Base-by-base conservation (phyloP, 441 rosid genomes). In the Aquilaria agallochum region DNA sequence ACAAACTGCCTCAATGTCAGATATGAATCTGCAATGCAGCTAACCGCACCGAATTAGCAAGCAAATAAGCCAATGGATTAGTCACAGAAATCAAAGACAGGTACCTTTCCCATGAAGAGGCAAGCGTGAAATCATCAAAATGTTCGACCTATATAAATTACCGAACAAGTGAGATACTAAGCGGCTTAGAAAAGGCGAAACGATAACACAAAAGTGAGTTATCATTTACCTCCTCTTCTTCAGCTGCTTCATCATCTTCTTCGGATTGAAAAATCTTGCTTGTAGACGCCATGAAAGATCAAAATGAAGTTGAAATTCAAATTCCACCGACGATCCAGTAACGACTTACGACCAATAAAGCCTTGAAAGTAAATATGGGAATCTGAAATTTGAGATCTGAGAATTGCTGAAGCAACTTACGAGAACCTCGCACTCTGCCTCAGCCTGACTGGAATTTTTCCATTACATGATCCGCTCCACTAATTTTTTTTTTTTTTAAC, bases 101-200 rank as follows among this genome's bases (percentile, higher is more conserved):
- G 4, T 85, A 95, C 98, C 99, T 95, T 76, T 95, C 98, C 98
- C 99, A 95, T 5, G 99, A 85, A 58, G 98, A 95, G 32, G 97
- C 99, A 49, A 95, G 80, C 36, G 98, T 95, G 59, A 95, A 95
- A 83, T 92, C 99, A 74, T 92, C 92, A 59, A 95, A 95, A 66
- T 90, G 83, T 73, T 93, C 94, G 2, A 90, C 83, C 98, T 93
- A 78, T 60, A 75, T 13, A 33, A 7, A 40, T 40, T 40, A 40
- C 45, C 45, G 45, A 40, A 40, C 7, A 40, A 2, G 45, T 5
- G 10, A 40, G 10, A 40, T 40, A 1, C 45, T 40, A 40, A 40
- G 53, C 6, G 0, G 48, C 11, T 13, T 32, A 60, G 27, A 53
- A 15, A 42, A 64, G 32, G 2, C 32, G 40, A 42, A 6, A 56